Evolutionary conservation across 345 rosid genomes (phyloP), one percentile per base, ranked within the genome.

Genomic region (Euphorbia pulcherrima): DNA sequence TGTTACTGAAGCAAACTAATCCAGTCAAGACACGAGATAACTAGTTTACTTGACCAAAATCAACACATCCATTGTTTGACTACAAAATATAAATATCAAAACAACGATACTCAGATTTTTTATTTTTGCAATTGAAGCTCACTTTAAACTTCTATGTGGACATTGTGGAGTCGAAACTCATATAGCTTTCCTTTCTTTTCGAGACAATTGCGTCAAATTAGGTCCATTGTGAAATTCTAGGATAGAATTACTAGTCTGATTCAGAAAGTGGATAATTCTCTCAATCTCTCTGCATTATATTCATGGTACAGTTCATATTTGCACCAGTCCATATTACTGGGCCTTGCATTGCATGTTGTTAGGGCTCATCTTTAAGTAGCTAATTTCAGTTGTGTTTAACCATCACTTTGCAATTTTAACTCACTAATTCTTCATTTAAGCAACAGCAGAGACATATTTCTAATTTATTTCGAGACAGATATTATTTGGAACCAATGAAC

Each of bases 261-360:
- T 57, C 9, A 12, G 33, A 29, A 27, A n/a, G n/a, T n/a, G n/a
- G n/a, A n/a, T n/a, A n/a, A 57, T 18, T 16, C 5, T 30, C 9
- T 27, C 3, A 57, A 27, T 2, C 4, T 57, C 6, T 17, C 39
- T 57, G 16, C 3, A 5, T 6, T 5, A 24, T 57, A 11, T 2
- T 57, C 20, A 28, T 57, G 2, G 33, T 57, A 16, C 0, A 16
- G 61, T 28, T 57, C n/a, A 0, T 54, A 26, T 18, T 2, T 24
- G 33, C 17, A 5, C 13, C 17, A 1, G 14, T 24, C 17, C 33
- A 54, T 26, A 27, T 26, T 54, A 54, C 11, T 54, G 30, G 30
- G 59, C 23, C 33, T 33, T 54, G 59, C 59, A 24, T 33, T 54
- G 59, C 59, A 24, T 54, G 26, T 27, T 54, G 59, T 26, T 27